Conservation (phyloP, 192 early-diverging fungal species). For the Backusella morwellensis region DNA sequence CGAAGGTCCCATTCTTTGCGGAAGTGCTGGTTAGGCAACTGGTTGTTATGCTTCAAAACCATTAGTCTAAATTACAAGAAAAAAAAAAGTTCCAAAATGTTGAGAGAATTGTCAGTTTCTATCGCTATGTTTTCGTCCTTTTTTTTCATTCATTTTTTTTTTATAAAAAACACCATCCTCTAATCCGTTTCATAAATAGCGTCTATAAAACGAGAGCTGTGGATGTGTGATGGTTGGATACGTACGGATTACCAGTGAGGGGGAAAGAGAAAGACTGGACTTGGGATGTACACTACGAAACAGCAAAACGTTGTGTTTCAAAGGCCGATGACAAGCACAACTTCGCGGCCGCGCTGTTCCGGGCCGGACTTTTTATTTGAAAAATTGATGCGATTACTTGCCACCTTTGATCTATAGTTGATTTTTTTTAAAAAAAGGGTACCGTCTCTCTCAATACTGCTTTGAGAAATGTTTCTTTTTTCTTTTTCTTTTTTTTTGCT, state of each 20-base stretch:
- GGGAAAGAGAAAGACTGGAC: slow-evolving; percentile 24
- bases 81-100: not conserved
- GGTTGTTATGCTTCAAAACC: slow-evolving; percentile 91
- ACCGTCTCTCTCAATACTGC: too few relatives aligned
- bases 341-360: not conserved
- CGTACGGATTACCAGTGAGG: slow-evolving; percentile 30
- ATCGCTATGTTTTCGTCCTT: not conserved
- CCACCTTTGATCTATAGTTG: not conserved
- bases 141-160: not conserved
- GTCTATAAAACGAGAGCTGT: not conserved
- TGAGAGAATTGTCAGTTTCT: not conserved
- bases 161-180: not conserved
- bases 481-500: too few relatives aligned
- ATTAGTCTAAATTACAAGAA: slow-evolving; percentile 19
- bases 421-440: too few relatives aligned
- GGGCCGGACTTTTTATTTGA: not conserved
- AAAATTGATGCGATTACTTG: not conserved
- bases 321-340: not conserved
- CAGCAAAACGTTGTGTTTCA: not conserved
- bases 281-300: slow-evolving; percentile 3
- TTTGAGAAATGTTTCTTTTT: too few relatives aligned
- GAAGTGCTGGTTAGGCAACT: slow-evolving; percentile 94
- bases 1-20: slow-evolving; percentile 97
- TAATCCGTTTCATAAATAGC: not conserved
- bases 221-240: slow-evolving; percentile 10